Evolutionary conservation across 805 yeast species (phyloP).

Genomic region (Candida chauliodis): DNA sequence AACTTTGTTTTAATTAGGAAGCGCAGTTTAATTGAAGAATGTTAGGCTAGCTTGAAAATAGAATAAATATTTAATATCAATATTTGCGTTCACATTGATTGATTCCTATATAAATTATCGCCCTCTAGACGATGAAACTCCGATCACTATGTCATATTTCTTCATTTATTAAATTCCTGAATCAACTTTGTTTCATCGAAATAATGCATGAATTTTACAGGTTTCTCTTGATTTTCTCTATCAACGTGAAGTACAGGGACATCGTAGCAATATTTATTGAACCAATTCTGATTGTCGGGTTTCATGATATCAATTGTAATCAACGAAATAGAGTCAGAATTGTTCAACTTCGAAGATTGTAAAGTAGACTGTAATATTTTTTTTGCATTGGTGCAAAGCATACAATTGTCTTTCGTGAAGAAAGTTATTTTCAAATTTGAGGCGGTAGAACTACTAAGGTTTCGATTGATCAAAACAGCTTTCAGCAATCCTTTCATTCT

Average conservation of each 20-base stretch:
- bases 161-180: slow-evolving; percentile 46
- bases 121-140: too few species aligned
- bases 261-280: slow-evolving; percentile 71
- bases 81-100: too few species aligned
- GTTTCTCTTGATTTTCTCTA: slow-evolving; percentile 40
- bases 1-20: too few species aligned
- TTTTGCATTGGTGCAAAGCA: slow-evolving; percentile 65
- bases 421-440: slow-evolving; percentile 40
- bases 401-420: slow-evolving; percentile 68
- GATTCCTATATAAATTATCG: background rate
- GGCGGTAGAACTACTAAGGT: too few species aligned
- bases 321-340: slow-evolving; percentile 25
- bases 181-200: slow-evolving; percentile 52
- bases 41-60: too few species aligned
- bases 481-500: too few species aligned
- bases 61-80: too few species aligned
- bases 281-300: slow-evolving; percentile 60
- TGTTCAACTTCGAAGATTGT: slow-evolving; percentile 21
- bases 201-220: slow-evolving; percentile 66
- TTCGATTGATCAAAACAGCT: too few species aligned
- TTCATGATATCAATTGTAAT: slow-evolving; percentile 54
- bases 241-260: slow-evolving; percentile 76
- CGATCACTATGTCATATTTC: too few species aligned
- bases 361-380: slow-evolving; percentile 44
- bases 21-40: too few species aligned